A percentile compares a stretch with the other conserved stretches of the same genome.
Evolutionary conservation across 1,284 basidiomycete species (phyloP).

Genomic region (Boletus sp.): DNA sequence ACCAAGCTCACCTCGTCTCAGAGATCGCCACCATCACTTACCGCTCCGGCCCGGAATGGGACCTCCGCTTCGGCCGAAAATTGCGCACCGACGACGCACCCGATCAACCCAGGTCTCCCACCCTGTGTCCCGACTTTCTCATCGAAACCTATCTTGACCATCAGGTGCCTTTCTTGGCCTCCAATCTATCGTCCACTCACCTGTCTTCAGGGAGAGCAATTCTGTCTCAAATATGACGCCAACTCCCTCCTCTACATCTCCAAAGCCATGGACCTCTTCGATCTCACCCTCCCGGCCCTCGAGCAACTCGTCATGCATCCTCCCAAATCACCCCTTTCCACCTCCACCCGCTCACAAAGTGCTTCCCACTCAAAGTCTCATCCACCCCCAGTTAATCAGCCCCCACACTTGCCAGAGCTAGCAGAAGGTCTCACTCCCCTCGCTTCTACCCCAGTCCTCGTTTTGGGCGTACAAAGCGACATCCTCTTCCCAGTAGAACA

Average conservation of each 20-base stretch:
- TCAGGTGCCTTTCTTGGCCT: slow-evolving; percentile 56
- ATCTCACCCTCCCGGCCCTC: slow-evolving; percentile 86
- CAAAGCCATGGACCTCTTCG: slow-evolving; percentile 99
- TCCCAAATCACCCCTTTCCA: slow-evolving; percentile 35
- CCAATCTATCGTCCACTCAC: neutral
- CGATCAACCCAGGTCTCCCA: slow-evolving; percentile 54
- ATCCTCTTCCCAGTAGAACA: slow-evolving; percentile 98
- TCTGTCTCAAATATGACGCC: slow-evolving; percentile 98
- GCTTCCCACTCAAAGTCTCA: slow-evolving; percentile 69
- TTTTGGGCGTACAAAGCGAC: slow-evolving; percentile 96
- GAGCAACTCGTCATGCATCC: slow-evolving; percentile 60
- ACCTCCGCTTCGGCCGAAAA: slow-evolving; percentile 91
- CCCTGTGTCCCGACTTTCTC: slow-evolving; percentile 95
- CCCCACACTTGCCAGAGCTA: slow-evolving; percentile 80
- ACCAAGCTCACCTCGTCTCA: slow-evolving; percentile 37
- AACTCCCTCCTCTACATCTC: slow-evolving; percentile 99
- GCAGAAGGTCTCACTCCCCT: slow-evolving; percentile 85
- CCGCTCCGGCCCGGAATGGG: slow-evolving; percentile 99
- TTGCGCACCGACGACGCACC: slow-evolving; percentile 44
- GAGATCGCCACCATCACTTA: slow-evolving; percentile 99
- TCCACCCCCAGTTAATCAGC: slow-evolving; percentile 67
- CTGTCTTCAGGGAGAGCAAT: slow-evolving; percentile 74
- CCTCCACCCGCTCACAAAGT: slow-evolving; percentile 37
- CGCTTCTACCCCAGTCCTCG: slow-evolving; percentile 77
- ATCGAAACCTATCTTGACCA: slow-evolving; percentile 99